These are phyloP conservation scores for Caryopteris hybrid DNA, from an alignment of 305 asterid genomes.

Conservation along the genomic window DNA sequence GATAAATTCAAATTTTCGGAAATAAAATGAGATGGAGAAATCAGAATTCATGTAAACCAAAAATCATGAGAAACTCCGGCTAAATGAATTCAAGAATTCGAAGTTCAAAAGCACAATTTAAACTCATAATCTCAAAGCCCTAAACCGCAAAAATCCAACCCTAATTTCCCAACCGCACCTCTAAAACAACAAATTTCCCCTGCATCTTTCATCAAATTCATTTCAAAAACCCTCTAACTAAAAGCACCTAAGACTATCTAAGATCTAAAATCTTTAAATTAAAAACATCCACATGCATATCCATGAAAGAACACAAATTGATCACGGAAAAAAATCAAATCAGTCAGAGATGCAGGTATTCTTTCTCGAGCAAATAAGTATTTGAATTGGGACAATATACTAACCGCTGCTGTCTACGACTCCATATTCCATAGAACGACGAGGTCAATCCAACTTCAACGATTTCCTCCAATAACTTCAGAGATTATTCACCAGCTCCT, in stretches of 20 bases:
- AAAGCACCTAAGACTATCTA: slow-evolving; percentile 4
- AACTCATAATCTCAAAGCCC: slow-evolving; percentile 21
- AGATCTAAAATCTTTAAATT: slow-evolving; percentile 17
- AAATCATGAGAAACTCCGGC: background rate
- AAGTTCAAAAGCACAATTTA: background rate
- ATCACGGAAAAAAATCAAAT: background rate
- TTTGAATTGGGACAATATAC: background rate
- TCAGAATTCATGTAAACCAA: background rate
- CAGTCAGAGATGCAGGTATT: background rate
- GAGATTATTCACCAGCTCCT: slow-evolving; percentile 1
- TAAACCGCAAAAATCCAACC: slow-evolving; percentile 18
- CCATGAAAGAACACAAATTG: slow-evolving; percentile 1
- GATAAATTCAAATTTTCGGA: background rate
- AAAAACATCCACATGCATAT: background rate
- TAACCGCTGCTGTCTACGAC: slow-evolving; percentile 41
- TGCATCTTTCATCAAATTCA: background rate
- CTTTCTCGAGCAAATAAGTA: background rate
- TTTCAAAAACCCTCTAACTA: slow-evolving; percentile 1
- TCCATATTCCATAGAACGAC: slow-evolving; percentile 43
- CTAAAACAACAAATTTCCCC: slow-evolving; percentile 4
- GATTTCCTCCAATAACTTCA: slow-evolving; percentile 3
- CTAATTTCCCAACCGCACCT: slow-evolving; percentile 12
- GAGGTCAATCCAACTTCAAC: slow-evolving; percentile 17
- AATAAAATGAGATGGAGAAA: background rate
- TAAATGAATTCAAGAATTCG: background rate